phyloP scores from a whole-genome alignment of 116 monocot genomes.

The Posidonia oceanica region DNA sequence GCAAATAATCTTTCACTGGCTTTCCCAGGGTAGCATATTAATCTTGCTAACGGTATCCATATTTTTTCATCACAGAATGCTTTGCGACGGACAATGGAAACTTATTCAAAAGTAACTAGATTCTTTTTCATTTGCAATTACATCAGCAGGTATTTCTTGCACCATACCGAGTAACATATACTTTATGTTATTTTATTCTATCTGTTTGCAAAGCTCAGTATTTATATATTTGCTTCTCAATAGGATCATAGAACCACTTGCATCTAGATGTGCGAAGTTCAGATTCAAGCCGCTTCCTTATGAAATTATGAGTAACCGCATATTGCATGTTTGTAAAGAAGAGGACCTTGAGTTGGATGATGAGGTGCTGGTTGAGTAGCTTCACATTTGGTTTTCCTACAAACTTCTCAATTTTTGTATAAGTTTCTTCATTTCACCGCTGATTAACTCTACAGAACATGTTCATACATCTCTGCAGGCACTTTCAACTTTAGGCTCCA shows the following conservation, averaged over 20 bases:
- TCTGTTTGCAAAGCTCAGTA: not conserved
- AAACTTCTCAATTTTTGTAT: not conserved
- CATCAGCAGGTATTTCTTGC: constrained; percentile 69
- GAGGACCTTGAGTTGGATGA: constrained; percentile 71
- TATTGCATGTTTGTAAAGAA: constrained; percentile 76
- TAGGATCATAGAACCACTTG: constrained; percentile 98
- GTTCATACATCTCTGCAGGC: constrained; percentile 30
- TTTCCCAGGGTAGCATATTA: not conserved
- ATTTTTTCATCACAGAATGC: constrained; percentile 65
- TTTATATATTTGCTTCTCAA: constrained; percentile 3
- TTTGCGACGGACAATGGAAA: constrained; percentile 93
- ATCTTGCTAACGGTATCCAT: not conserved
- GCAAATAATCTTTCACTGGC: not conserved
- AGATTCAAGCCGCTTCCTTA: constrained; percentile 89
- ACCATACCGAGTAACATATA: not conserved
- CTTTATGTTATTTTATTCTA: not conserved
- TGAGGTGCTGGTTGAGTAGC: constrained; percentile 32
- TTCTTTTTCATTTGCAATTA: constrained; percentile 99
- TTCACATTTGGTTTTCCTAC: not conserved
- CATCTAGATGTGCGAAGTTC: constrained; percentile 98
- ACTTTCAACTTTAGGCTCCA: constrained; percentile 66
- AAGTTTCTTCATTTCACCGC: too few relatives aligned
- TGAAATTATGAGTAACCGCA: constrained; percentile 75
- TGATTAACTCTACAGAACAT: too few relatives aligned
- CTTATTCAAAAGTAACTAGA: constrained; percentile 90